Conservation (phyloP, 306 rosid species). For the Argentina anserina region DNA sequence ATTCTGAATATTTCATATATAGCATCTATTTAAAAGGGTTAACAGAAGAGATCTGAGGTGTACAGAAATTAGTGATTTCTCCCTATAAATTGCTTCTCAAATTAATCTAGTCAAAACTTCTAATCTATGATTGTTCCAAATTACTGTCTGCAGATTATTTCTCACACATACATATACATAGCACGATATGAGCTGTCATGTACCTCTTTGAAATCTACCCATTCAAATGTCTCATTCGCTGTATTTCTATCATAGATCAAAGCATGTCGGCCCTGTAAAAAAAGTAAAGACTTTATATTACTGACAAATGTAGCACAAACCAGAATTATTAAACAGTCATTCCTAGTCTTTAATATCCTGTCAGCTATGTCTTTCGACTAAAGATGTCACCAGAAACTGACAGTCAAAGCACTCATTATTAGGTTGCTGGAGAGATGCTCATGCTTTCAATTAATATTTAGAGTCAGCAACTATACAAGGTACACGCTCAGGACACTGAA, state of each 20-base stretch:
- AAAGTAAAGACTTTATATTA: neutral
- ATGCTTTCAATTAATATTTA: neutral
- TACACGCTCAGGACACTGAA: neutral
- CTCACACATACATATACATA: neutral
- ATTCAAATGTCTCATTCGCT: slow-evolving; percentile 85
- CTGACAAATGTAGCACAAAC: neutral
- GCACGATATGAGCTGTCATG: neutral
- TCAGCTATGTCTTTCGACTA: slow-evolving; percentile 8
- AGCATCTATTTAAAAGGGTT: neutral
- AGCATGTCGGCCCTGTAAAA: slow-evolving; percentile 79
- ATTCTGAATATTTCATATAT: neutral
- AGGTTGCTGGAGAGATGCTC: neutral
- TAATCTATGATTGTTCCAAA: neutral
- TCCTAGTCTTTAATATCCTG: neutral
- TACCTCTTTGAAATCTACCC: slow-evolving; percentile 97
- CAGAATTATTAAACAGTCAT: neutral
- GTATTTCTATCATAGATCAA: slow-evolving; percentile 78
- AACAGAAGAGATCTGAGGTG: neutral
- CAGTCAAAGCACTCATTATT: neutral
- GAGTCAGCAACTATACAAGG: neutral
- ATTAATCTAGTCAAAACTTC: no score
- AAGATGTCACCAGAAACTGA: slow-evolving; percentile 7
- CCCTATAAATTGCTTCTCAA: no score
- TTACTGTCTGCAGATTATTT: slow-evolving; percentile 3
- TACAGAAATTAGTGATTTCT: no score